Evolutionary conservation across 352 stramenopile species (phyloP), one percentile per base, ranked within the genome.

Genomic region (Globisporangium middletonii): DNA sequence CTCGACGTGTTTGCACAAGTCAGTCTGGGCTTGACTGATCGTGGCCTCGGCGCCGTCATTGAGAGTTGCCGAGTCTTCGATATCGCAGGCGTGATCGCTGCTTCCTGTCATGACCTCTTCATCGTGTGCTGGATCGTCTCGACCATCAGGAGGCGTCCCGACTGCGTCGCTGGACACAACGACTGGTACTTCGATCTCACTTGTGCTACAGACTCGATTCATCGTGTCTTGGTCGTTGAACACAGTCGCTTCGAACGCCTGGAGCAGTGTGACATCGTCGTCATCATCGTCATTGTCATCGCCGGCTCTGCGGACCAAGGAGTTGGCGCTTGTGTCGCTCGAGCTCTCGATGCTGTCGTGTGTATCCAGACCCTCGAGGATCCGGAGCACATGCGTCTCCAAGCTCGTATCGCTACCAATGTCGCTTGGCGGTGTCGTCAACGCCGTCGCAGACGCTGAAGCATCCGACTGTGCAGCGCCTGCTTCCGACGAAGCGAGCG

Each of bases 331-430:
- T 23, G 23, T 23, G 18, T 16, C 15, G 16, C 28, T 54, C 16
- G 60, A 57, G 56, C 15, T 73, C 57, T 9, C 27, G 27, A 50
- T 38, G 47, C 37, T 37, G 4, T 44, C 13, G 33, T 9, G 6
- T 13, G 33, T 38, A 15, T 48, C 43, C n/a, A 8, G 7, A 9
- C 41, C 30, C 16, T 50, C 50, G 13, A 75, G 44, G 2, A 64
- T 58, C 5, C 50, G 47, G 12, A 77, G 41, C 27, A 73, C 50
- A 28, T 67, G 52, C 4, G 70, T 69, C 38, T 79, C 70, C 4
- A 81, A 60, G 19, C 72, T 73, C 23, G 59, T 68, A 4, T 55
- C 65, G 44, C 54, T 73, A 38, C n/a, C 30, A 11, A 7, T 49
- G 11, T 49, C 59, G 26, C 44, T 43, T 43, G 35, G 15, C 26